A percentile compares a stretch with the other conserved stretches of the same genome.
Conservation (phyloP, 768 basidiomycete species). For the Pleurotus eryngii region DNA sequence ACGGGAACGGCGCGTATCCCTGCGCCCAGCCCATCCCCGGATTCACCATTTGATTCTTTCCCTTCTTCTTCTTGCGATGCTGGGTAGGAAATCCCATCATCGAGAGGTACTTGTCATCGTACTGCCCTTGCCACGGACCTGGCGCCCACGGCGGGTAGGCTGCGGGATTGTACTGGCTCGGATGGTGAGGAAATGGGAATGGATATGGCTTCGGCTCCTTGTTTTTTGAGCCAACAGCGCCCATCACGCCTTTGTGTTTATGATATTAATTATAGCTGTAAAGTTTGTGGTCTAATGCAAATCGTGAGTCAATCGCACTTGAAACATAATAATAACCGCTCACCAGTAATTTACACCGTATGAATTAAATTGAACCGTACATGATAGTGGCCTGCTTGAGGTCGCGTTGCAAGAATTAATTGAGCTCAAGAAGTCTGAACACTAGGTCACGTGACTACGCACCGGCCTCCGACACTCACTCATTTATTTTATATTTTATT, state of each 20-base stretch:
- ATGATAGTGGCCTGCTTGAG: background rate
- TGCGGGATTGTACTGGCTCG: background rate
- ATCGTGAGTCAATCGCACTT: background rate
- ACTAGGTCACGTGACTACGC: too few relatives aligned
- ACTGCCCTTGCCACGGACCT: background rate
- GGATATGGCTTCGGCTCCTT: conserved; percentile 7
- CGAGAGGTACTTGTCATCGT: conserved; percentile 3
- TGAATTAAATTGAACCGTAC: conserved; percentile 3
- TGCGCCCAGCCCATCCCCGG: conserved; percentile 1
- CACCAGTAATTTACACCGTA: background rate
- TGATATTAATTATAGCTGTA: background rate
- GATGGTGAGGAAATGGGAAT: conserved; percentile 4
- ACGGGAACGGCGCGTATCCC: conserved; percentile 3
- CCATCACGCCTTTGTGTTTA: background rate
- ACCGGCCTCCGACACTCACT: too few relatives aligned
- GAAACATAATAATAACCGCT: background rate
- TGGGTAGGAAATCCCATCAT: background rate
- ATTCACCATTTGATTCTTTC: conserved; percentile 1
- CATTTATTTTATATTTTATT: too few relatives aligned
- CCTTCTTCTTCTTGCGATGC: conserved; percentile 5
- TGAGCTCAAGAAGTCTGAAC: too few relatives aligned
- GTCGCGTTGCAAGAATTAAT: too few relatives aligned
- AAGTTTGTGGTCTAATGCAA: background rate
- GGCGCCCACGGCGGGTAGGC: background rate
- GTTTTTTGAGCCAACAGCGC: conserved; percentile 2